phyloP scores from a whole-genome alignment of 768 basidiomycete genomes.

The Lenzites betulinus region DNA sequence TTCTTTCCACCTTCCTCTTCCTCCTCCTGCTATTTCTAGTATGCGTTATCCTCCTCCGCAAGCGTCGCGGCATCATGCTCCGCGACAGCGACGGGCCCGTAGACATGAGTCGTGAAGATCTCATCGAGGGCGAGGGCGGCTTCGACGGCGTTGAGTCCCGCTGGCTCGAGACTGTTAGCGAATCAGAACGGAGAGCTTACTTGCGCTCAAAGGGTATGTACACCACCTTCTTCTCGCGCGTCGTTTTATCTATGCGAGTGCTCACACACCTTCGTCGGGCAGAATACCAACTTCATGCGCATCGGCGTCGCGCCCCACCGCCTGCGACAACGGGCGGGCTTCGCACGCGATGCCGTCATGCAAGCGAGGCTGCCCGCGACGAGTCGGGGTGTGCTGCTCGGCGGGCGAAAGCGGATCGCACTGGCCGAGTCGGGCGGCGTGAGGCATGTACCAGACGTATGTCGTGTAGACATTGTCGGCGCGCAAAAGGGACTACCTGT shows the following conservation, averaged over 20 bases:
- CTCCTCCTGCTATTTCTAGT: slow-evolving; percentile 90
- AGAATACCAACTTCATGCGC: slow-evolving; percentile 85
- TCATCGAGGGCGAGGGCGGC: slow-evolving; percentile 89
- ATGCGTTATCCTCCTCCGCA: slow-evolving; percentile 82
- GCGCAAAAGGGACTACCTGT: too few relatives aligned
- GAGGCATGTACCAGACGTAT: too few relatives aligned
- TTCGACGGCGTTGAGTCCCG: slow-evolving; percentile 89
- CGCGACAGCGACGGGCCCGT: slow-evolving; percentile 89
- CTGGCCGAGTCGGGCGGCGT: too few relatives aligned
- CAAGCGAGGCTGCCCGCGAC: too few relatives aligned
- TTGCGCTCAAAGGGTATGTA: slow-evolving; percentile 81
- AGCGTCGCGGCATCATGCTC: slow-evolving; percentile 74
- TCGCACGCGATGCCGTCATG: too few relatives aligned
- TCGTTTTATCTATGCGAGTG: not conserved
- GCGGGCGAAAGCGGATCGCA: too few relatives aligned
- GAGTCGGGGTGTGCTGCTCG: too few relatives aligned
- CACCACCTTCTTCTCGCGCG: not conserved
- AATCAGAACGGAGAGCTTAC: slow-evolving; percentile 69
- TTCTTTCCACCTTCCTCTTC: slow-evolving; percentile 90
- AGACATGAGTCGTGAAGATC: slow-evolving; percentile 90
- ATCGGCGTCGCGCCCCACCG: too few relatives aligned
- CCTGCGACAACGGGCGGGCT: too few relatives aligned
- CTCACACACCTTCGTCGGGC: slow-evolving; percentile 12
- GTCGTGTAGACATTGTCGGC: too few relatives aligned
- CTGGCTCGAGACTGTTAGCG: slow-evolving; percentile 86